Evolutionary conservation across 1,284 basidiomycete species (phyloP).

Genomic region (Boletus mariae): DNA sequence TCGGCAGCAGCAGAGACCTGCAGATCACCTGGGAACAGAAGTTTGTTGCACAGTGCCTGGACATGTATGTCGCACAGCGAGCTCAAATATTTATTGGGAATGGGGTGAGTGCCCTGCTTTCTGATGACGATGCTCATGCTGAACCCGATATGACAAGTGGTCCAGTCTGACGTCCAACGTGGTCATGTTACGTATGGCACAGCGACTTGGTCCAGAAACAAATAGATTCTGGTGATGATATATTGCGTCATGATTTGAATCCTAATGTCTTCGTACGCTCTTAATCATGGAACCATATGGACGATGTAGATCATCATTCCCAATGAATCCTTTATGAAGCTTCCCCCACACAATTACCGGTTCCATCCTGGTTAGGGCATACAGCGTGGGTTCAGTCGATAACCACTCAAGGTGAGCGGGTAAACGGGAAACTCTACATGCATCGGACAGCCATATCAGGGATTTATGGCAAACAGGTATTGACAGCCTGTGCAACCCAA

Average conservation of each 20-base stretch:
- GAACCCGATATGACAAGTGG: conserved; percentile 38
- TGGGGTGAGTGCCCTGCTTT: conserved; percentile 24
- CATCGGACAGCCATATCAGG: no score
- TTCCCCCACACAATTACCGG: no score
- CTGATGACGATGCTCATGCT: not conserved
- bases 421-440: no score
- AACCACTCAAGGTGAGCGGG: no score
- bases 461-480: no score
- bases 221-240: conserved; percentile 28
- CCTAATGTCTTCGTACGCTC: not conserved
- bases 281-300: not conserved
- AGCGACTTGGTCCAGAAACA: conserved; percentile 15
- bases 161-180: conserved; percentile 55
- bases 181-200: conserved; percentile 45
- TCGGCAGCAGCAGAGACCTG: conserved; percentile 37
- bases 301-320: not conserved
- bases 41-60: conserved; percentile 39
- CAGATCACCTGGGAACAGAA: conserved; percentile 37
- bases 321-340: no score
- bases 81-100: conserved; percentile 47
- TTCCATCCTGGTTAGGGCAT: no score
- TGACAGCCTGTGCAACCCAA: no score
- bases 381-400: no score
- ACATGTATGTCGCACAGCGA: conserved; percentile 44
- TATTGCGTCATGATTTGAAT: no score